These are phyloP conservation scores for Cyanidiococcus yangmingshanensis DNA, from an alignment of 23 red algal species.

Conservation along the genomic window DNA sequence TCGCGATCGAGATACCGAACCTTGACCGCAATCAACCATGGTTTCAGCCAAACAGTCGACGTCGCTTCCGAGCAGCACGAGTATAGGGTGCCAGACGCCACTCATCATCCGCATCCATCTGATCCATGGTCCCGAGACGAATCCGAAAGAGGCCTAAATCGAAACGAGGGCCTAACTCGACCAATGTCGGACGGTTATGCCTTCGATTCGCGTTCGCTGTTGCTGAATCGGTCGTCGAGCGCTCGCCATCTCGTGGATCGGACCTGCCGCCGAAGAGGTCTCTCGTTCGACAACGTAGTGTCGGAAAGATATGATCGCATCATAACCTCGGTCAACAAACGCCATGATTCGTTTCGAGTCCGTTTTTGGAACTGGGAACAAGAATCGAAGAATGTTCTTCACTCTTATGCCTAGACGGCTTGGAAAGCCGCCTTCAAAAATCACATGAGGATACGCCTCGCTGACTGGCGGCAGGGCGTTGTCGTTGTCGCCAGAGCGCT, in stretches of 20 bases:
- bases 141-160: slow-evolving; percentile 86
- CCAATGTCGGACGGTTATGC: slow-evolving; percentile 44
- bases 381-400: slow-evolving; percentile 48
- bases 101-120: slow-evolving; percentile 84
- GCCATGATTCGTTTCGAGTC: slow-evolving; percentile 74
- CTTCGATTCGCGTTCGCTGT: slow-evolving; percentile 9
- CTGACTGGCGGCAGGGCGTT: slow-evolving; percentile 35
- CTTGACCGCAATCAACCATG: too few species aligned
- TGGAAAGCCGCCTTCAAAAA: slow-evolving; percentile 63
- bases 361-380: slow-evolving; percentile 63
- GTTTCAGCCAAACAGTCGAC: slow-evolving; percentile 40
- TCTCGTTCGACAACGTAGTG: not conserved
- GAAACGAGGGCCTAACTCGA: slow-evolving; percentile 85
- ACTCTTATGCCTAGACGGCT: slow-evolving; percentile 45
- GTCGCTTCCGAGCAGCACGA: slow-evolving; percentile 54
- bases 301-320: slow-evolving; percentile 57
- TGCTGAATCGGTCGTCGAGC: not conserved
- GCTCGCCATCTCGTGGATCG: not conserved
- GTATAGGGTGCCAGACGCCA: slow-evolving; percentile 81
- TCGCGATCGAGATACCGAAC: too few species aligned
- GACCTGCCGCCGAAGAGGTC: not conserved
- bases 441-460: slow-evolving; percentile 75
- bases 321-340: slow-evolving; percentile 44
- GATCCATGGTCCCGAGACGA: slow-evolving; percentile 74
- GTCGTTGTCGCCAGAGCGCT: not conserved